Evolutionary conservation across 345 rosid genomes (phyloP).

Genomic region (Bruguiera gymnorhiza): DNA sequence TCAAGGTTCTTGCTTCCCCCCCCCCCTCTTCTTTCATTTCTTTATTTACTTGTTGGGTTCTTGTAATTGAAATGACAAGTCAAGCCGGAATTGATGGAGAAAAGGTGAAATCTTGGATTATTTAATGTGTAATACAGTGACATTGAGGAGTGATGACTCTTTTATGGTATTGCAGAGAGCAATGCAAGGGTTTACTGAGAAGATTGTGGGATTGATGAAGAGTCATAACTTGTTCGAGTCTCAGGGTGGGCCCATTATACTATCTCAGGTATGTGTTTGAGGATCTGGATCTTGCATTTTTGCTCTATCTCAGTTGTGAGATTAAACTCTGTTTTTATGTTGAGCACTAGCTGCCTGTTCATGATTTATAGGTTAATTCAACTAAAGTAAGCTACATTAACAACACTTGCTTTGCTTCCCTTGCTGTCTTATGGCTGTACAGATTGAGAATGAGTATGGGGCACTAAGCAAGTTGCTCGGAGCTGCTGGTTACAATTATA

Average conservation of each 20-base stretch:
- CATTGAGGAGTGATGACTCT: conserved; percentile 1
- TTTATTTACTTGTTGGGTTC: background rate
- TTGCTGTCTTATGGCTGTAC: conserved; percentile 10
- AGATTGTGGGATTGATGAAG: conserved; percentile 93
- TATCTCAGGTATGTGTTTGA: conserved; percentile 67
- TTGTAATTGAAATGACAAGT: background rate
- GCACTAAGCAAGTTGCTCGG: conserved; percentile 76
- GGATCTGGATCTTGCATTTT: background rate
- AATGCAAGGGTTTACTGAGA: conserved; percentile 92
- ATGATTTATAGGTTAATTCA: no score
- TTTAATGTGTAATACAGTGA: background rate
- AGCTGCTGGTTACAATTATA: conserved; percentile 70
- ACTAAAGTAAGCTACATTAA: no score
- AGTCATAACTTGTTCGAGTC: conserved; percentile 89
- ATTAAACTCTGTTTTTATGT: background rate
- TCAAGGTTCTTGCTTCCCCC: conserved; percentile 55
- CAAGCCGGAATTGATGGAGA: conserved; percentile 4
- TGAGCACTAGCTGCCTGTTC: background rate
- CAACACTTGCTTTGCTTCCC: background rate
- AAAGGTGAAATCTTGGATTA: conserved; percentile 9
- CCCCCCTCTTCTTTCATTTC: background rate
- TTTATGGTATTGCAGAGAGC: conserved; percentile 58
- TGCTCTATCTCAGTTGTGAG: background rate
- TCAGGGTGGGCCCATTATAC: conserved; percentile 97
- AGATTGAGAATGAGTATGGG: conserved; percentile 99